Conservation (phyloP, 2,329 filamentous ascomycete genomes). For the Emergomyces orientalis region DNA sequence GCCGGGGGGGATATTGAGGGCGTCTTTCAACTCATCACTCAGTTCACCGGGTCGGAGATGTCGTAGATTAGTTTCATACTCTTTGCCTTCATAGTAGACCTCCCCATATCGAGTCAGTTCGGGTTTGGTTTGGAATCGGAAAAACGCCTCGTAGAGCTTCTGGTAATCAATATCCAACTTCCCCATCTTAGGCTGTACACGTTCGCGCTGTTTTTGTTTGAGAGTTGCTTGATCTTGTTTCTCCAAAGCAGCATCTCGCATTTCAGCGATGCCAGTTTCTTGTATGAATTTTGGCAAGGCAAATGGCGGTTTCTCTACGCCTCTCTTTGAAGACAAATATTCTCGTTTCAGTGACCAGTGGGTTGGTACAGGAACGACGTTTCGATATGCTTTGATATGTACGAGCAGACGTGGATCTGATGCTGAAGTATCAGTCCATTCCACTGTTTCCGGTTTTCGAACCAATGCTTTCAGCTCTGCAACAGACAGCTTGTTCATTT, state of each 20-base stretch:
- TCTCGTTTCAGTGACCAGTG: slow-evolving; percentile 97
- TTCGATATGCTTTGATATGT: slow-evolving; percentile 88
- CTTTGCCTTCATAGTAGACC: slow-evolving; percentile 99
- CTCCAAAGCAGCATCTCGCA: slow-evolving; percentile 92
- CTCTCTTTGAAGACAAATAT: slow-evolving; percentile 91
- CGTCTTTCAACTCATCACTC: slow-evolving; percentile 81
- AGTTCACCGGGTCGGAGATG: slow-evolving; percentile 85
- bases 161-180: slow-evolving; percentile 98
- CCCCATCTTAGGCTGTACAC: slow-evolving; percentile 91
- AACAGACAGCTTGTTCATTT: slow-evolving; percentile 82
- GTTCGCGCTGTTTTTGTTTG: slow-evolving; percentile 91
- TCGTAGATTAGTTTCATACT: slow-evolving; percentile 88
- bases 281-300: slow-evolving; percentile 91
- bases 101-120: slow-evolving; percentile 89
- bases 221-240: slow-evolving; percentile 87
- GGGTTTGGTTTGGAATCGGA: slow-evolving; percentile 94
- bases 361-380: slow-evolving; percentile 84
- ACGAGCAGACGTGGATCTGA: slow-evolving; percentile 81
- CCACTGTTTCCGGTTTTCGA: slow-evolving; percentile 82
- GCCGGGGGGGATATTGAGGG: slow-evolving; percentile 83
- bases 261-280: slow-evolving; percentile 94
- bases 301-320: slow-evolving; percentile 92
- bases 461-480: slow-evolving; percentile 92
- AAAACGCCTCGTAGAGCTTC: slow-evolving; percentile 96
- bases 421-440: slow-evolving; percentile 93